Evolutionary conservation across 139 green algal species (phyloP).

Genomic region (Marvania coccoides): DNA sequence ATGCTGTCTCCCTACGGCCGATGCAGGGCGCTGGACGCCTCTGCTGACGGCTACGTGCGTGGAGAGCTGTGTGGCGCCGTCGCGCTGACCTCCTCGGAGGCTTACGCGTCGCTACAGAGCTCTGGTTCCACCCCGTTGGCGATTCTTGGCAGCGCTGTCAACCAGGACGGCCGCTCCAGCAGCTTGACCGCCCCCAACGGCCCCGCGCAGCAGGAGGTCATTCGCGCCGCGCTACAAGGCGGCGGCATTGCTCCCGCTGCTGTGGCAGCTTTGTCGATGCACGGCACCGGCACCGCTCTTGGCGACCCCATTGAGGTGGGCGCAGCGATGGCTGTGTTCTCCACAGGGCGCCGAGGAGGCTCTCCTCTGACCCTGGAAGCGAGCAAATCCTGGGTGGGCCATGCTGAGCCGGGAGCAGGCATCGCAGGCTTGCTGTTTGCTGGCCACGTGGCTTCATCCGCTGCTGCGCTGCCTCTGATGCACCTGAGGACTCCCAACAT

Average conservation of each 20-base stretch:
- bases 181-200: constrained; percentile 83
- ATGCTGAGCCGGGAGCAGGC: constrained; percentile 76
- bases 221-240: constrained; percentile 37
- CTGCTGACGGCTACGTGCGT: constrained; percentile 73
- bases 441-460: background rate
- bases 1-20: constrained; percentile 65
- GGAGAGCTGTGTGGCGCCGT: constrained; percentile 34
- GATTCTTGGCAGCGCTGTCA: constrained; percentile 29
- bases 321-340: constrained; percentile 26
- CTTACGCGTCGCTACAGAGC: background rate
- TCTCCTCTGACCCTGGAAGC: constrained; percentile 40
- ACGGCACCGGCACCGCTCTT: constrained; percentile 67
- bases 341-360: background rate
- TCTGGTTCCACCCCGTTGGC: background rate
- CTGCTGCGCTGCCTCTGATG: constrained; percentile 21
- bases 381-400: constrained; percentile 73
- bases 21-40: constrained; percentile 59
- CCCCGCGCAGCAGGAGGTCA: constrained; percentile 71
- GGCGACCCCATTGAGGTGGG: constrained; percentile 70
- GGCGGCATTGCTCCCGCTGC: background rate
- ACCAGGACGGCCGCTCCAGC: constrained; percentile 70
- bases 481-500: constrained; percentile 57
- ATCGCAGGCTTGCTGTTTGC: constrained; percentile 56
- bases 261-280: constrained; percentile 32
- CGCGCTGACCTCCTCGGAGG: constrained; percentile 2